phyloP scores from a whole-genome alignment of 208 protist genomes.

The Trypanosoma boissoni region DNA sequence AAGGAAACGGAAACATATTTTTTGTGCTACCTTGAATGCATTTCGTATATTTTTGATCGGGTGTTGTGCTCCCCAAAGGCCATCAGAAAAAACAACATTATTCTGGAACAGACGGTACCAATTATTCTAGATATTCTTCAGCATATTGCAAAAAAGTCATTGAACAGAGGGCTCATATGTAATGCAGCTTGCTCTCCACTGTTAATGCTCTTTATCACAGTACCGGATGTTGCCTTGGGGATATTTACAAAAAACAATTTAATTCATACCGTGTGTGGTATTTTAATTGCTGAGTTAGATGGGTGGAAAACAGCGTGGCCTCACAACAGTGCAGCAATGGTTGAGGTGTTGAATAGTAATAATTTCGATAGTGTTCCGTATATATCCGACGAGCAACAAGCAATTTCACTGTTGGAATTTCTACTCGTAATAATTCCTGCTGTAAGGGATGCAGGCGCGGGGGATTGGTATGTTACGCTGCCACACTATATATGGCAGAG shows the following conservation, averaged over 20 bases:
- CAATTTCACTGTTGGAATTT: constrained; percentile 67
- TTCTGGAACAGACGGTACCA: constrained; percentile 13
- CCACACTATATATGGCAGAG: constrained; percentile 70
- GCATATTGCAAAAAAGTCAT: constrained; percentile 8
- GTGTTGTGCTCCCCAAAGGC: constrained; percentile 5
- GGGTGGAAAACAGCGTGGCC: neutral
- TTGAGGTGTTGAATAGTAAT: constrained; percentile 20
- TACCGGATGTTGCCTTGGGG: constrained; percentile 10
- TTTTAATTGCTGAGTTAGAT: constrained; percentile 7
- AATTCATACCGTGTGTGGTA: constrained; percentile 21
- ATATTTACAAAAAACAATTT: constrained; percentile 25
- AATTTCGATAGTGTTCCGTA: constrained; percentile 54
- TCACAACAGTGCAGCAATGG: constrained; percentile 14
- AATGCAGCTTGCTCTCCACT: constrained; percentile 22
- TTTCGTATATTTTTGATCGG: constrained; percentile 19
- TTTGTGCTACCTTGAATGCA: constrained; percentile 20
- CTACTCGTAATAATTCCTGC: constrained; percentile 56
- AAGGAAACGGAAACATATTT: constrained; percentile 26
- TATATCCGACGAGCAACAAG: constrained; percentile 54
- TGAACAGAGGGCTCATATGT: constrained; percentile 10
- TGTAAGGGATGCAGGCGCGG: constrained; percentile 27
- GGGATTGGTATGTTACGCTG: constrained; percentile 51
- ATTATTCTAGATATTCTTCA: constrained; percentile 13
- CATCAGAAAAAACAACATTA: constrained; percentile 4
- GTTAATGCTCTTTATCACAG: constrained; percentile 20